Base-by-base conservation (phyloP, 305 asterid genomes). In the Withania somnifera region DNA sequence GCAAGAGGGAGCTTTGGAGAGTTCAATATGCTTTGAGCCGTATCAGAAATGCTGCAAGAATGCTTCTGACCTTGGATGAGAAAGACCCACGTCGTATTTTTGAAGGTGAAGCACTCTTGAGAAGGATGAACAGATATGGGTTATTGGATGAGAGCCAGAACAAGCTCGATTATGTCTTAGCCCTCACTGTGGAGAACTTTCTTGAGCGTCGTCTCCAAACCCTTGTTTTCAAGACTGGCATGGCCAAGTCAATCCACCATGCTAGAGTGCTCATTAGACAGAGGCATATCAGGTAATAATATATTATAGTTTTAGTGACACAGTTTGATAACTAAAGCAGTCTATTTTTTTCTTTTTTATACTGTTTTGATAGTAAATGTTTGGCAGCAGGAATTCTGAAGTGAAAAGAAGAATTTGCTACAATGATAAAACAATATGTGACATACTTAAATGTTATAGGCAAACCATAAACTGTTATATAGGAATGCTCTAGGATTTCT, bases 111-210 rank as follows among this genome's bases (percentile, higher is more conserved):
- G 63, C 63, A 56, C 30, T 56, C 30, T 56, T 56, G 30, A 56
- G 63, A 9, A 56, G 63, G 30, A 56, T 56, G 63, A 56, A 56
- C 63, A 56, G 63, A 56, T 84, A 56, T 4, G 63, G 30, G 8
- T 9, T 56, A 56, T 20, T 56, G 14, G 30, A 56, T 11, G 30
- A 88, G 85, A 87, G 85, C 63, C 90, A 88, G 61, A 87, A 88
- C 90, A 88, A 88, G 88, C 91, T 88, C 1, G 90, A 88, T 87
- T 87, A 88, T 58, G 91, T 88, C 78, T 84, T 86, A 82, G 87
- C 89, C 30, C 88, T 88, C 11, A 87, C 90, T 32, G 91, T 88
- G 40, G 91, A 88, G 82, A 88, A 87, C 69, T 88, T 88, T 82
- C 88, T 88, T 83, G 91, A 52, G 57, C 57, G 22, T 52, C 57